Evolutionary conservation across 495 filamentous ascomycete genomes (phyloP).

Genomic region (Xylaria palmicola): DNA sequence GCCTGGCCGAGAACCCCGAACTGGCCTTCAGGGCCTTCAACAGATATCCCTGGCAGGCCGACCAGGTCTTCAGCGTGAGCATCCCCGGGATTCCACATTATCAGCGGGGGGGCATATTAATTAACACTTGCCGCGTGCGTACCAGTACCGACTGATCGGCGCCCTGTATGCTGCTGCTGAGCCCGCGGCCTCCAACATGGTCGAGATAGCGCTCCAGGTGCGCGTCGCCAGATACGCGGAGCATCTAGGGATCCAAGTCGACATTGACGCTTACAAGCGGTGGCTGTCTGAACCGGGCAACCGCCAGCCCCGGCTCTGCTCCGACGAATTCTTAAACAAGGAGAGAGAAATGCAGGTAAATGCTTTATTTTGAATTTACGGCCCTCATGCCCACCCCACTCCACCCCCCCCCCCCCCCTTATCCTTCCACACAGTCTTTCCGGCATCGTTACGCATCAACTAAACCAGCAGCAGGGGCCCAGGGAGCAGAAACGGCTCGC

Average conservation of each 20-base stretch:
- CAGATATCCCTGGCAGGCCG: slow-evolving; percentile 32
- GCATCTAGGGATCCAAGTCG: slow-evolving; percentile 34
- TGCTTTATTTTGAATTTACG: background rate
- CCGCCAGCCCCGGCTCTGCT: slow-evolving; percentile 21
- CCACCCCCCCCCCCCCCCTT: background rate
- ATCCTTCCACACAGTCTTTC: background rate
- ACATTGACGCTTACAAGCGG: slow-evolving; percentile 36
- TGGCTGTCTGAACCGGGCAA: slow-evolving; percentile 24
- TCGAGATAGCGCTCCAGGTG: slow-evolving; percentile 37
- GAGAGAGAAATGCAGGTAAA: slow-evolving; percentile 24
- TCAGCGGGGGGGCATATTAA: background rate
- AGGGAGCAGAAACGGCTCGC: slow-evolving; percentile 27
- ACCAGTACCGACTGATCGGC: background rate
- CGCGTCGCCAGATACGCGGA: slow-evolving; percentile 48
- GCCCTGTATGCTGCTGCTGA: slow-evolving; percentile 5
- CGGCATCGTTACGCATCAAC: background rate
- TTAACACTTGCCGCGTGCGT: background rate
- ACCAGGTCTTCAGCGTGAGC: slow-evolving; percentile 36
- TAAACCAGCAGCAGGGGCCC: slow-evolving; percentile 17
- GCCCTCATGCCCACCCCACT: background rate
- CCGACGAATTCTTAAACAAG: slow-evolving; percentile 21
- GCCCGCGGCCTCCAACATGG: slow-evolving; percentile 22
- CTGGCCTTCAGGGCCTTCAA: slow-evolving; percentile 30
- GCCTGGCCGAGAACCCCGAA: slow-evolving; percentile 25
- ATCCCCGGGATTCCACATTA: no score